Evolutionary conservation across 495 filamentous ascomycete genomes (phyloP).

Genomic region (Immersiella caudata): DNA sequence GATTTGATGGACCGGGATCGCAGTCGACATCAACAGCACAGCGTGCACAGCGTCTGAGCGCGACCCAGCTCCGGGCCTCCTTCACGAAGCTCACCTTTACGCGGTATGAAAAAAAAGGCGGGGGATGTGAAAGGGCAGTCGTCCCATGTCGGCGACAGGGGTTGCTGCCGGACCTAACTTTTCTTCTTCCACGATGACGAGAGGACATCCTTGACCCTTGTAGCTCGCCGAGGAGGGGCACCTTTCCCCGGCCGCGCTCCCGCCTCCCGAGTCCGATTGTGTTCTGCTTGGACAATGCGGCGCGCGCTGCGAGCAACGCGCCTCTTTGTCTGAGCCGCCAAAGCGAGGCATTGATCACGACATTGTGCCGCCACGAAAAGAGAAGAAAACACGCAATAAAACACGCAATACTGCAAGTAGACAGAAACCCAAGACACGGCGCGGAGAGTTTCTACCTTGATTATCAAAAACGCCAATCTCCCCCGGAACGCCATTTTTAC

Average conservation of each 20-base stretch:
- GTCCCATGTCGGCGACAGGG: slow-evolving; percentile 14
- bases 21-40: neutral
- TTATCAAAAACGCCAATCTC: neutral
- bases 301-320: neutral
- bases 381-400: neutral
- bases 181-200: neutral
- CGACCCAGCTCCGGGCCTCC: slow-evolving; percentile 1
- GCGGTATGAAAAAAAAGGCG: slow-evolving; percentile 5
- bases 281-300: neutral
- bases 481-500: neutral
- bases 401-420: neutral
- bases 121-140: slow-evolving; percentile 5
- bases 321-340: neutral
- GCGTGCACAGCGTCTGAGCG: slow-evolving; percentile 13
- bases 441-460: neutral
- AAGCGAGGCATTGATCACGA: neutral
- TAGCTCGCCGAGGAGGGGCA: neutral
- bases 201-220: neutral
- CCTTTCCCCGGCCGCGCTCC: neutral
- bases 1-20: slow-evolving; percentile 12
- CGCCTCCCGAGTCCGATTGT: slow-evolving; percentile 1
- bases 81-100: no score
- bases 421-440: no score
- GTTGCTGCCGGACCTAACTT: neutral
- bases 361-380: neutral